phyloP scores from a whole-genome alignment of 345 rosid genomes.

The Angophora floribunda region DNA sequence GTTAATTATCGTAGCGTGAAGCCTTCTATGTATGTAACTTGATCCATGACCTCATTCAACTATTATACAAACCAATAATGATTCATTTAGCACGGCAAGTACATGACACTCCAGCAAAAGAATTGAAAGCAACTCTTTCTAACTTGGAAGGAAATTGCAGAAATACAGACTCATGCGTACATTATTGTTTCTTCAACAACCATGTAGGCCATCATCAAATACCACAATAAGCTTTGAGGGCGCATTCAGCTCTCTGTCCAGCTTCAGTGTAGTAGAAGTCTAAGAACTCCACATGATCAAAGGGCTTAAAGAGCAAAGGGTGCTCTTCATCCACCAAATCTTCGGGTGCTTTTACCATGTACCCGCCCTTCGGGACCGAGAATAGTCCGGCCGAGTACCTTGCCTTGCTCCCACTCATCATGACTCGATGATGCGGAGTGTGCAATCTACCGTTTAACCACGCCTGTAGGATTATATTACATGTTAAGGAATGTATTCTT shows the following conservation, averaged over 20 bases:
- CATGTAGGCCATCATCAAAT: background rate
- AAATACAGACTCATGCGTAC: background rate
- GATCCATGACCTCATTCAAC: background rate
- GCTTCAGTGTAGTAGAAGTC: conserved; percentile 22
- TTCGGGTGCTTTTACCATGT: conserved; percentile 1
- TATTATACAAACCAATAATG: background rate
- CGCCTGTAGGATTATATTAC: conserved; percentile 17
- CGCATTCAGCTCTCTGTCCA: conserved; percentile 21
- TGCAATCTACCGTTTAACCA: conserved; percentile 45
- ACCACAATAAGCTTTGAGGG: conserved; percentile 34
- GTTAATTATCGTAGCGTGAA: background rate
- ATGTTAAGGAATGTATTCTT: background rate
- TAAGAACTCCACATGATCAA: conserved; percentile 30
- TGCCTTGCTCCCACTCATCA: background rate
- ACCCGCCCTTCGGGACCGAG: conserved; percentile 35
- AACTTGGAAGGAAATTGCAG: background rate
- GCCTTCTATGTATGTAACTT: background rate
- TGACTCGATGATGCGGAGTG: conserved; percentile 17
- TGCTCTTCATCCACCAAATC: background rate
- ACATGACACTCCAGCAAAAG: background rate
- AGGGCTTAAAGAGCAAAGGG: conserved; percentile 7
- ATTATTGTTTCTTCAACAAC: background rate
- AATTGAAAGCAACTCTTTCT: background rate
- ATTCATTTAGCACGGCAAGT: background rate
- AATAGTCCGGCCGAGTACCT: conserved; percentile 21